Evolutionary conservation across 495 filamentous ascomycete species (phyloP).

Genomic region (Pyrenula aspistea): DNA sequence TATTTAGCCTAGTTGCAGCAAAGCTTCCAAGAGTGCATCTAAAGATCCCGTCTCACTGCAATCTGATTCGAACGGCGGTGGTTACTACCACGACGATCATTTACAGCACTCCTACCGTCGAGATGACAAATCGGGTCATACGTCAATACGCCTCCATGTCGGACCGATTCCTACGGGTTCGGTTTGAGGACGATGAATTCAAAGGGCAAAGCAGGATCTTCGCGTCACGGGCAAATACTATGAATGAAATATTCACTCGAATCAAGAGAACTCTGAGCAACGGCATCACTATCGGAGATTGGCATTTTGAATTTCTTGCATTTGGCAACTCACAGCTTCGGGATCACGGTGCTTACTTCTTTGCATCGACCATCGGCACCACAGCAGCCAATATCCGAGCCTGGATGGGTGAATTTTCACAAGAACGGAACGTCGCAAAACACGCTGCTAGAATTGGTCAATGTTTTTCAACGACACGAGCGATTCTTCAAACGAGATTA

Average conservation of each 20-base stretch:
- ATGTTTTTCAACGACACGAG: conserved; percentile 86
- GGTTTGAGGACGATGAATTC: conserved; percentile 76
- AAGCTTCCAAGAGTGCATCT: conserved; percentile 31
- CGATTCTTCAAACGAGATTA: conserved; percentile 35
- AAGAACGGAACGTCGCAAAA: conserved; percentile 72
- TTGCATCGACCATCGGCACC: conserved; percentile 41
- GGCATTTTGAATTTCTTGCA: conserved; percentile 81
- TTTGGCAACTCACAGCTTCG: conserved; percentile 94
- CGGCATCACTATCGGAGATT: conserved; percentile 71
- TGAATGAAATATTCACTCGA: conserved; percentile 64
- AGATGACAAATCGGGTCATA: conserved; percentile 80
- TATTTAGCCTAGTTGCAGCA: conserved; percentile 46
- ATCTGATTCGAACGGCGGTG: conserved; percentile 59
- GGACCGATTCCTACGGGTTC: conserved; percentile 85
- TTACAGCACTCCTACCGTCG: conserved; percentile 63
- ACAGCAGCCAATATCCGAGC: conserved; percentile 64
- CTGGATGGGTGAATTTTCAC: conserved; percentile 80
- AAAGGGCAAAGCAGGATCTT: conserved; percentile 39
- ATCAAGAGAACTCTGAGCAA: conserved; percentile 58
- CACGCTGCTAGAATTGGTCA: conserved; percentile 82
- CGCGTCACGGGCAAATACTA: conserved; percentile 35
- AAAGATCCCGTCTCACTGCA: conserved; percentile 58
- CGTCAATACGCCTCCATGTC: conserved; percentile 51
- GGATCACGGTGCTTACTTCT: conserved; percentile 89
- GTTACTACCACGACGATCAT: conserved; percentile 77